Evolutionary conservation across 2,329 filamentous ascomycete species (phyloP).

Genomic region (Aspergillus sp.): DNA sequence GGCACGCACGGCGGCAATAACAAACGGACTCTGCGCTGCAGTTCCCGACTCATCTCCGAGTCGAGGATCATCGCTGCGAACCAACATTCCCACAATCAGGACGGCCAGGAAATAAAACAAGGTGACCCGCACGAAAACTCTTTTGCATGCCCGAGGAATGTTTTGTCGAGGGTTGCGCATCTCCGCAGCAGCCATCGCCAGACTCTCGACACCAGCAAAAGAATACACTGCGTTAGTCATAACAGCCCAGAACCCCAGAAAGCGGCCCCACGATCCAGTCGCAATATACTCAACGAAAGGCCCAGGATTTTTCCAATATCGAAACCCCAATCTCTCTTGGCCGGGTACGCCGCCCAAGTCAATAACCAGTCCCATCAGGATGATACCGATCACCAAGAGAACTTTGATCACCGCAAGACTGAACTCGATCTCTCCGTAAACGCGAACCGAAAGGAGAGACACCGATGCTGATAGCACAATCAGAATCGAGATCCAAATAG

Average conservation of each 20-base stretch:
- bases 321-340: slow-evolving; percentile 61
- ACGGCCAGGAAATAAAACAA: slow-evolving; percentile 60
- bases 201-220: slow-evolving; percentile 46
- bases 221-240: slow-evolving; percentile 44
- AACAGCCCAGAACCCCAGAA: slow-evolving; percentile 60
- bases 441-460: slow-evolving; percentile 53
- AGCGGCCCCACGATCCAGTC: slow-evolving; percentile 57
- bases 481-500: slow-evolving; percentile 52
- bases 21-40: slow-evolving; percentile 55
- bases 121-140: slow-evolving; percentile 56
- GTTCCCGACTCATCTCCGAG: slow-evolving; percentile 24
- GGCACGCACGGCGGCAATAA: slow-evolving; percentile 69
- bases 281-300: slow-evolving; percentile 67
- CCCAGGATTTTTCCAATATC: slow-evolving; percentile 68
- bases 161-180: slow-evolving; percentile 52
- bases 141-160: slow-evolving; percentile 56
- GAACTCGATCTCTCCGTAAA: slow-evolving; percentile 54
- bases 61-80: slow-evolving; percentile 52
- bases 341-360: slow-evolving; percentile 63
- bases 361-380: slow-evolving; percentile 54
- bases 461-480: slow-evolving; percentile 59
- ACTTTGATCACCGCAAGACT: slow-evolving; percentile 54
- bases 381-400: slow-evolving; percentile 47
- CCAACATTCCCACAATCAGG: slow-evolving; percentile 59
- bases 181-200: slow-evolving; percentile 58